phyloP scores from a whole-genome alignment of 2,329 filamentous ascomycete genomes.

The Penicillium sp. region DNA sequence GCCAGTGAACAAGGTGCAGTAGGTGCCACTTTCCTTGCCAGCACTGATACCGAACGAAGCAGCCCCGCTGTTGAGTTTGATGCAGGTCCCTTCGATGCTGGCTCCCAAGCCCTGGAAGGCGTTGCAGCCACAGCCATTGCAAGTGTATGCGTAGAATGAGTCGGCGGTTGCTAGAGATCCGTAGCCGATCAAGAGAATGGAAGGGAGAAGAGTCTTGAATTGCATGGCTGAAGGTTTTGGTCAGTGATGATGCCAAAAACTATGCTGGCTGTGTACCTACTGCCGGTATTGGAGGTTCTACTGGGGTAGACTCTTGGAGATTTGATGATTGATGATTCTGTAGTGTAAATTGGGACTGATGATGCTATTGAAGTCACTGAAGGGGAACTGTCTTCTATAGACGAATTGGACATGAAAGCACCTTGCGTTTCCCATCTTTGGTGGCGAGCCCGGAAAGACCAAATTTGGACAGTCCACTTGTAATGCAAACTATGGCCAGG shows the following conservation, averaged over 20 bases:
- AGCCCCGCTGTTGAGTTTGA: background rate
- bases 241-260: background rate
- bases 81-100: background rate
- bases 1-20: background rate
- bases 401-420: background rate
- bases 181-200: background rate
- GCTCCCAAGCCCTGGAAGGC: background rate
- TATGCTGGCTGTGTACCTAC: background rate
- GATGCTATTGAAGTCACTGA: background rate
- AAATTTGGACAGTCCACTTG: background rate
- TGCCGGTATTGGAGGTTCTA: background rate
- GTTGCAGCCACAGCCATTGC: background rate
- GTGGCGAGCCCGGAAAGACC: background rate
- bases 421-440: background rate
- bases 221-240: background rate
- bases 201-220: background rate
- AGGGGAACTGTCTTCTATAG: background rate
- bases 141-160: background rate
- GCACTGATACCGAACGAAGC: background rate
- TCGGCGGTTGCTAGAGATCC: background rate
- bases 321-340: background rate
- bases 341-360: background rate
- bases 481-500: background rate
- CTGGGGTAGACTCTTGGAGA: background rate
- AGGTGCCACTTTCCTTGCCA: background rate